Evolutionary conservation across 1,139 yeast genomes (phyloP), one percentile per base, ranked within the genome.

Genomic region (Taiozyma sp.): DNA sequence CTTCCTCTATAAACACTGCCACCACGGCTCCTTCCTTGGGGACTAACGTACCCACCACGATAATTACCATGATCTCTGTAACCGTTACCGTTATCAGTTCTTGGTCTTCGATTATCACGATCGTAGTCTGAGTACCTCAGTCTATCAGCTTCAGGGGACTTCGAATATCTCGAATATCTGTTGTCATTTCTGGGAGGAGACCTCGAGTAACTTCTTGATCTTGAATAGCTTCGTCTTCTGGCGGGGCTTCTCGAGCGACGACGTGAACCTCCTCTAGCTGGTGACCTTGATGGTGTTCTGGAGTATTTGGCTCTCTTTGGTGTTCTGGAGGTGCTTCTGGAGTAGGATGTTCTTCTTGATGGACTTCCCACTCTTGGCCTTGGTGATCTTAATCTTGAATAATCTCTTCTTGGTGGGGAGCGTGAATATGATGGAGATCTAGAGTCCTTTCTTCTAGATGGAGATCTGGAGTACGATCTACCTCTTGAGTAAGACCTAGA

Each of bases 401-500:
- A 32, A n/a, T 32, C 9, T 32, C 36, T 32, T 32, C 36, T 32
- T 7, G 36, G 36, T 10, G 41, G 16, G 19, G 28, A 16, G 13
- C 45, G 8, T 38, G 46, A 41, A 8, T 22, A 16, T n/a, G 49
- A 34, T 23, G 47, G 50, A 7, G 52, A 36, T 30, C 49, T 44
- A 7, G 51, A 45, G 5, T 14, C n/a, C n/a, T 39, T 27, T 24
- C 45, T 43, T 47, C 44, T 47, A 22, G 51, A 34, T 8, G 51
- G 48, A 10, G 56, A 50, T 38, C 57, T 32, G 3, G 56, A 50
- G 4, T 43, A 19, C 10, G 51, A 51, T n/a, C 48, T 43, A 4
- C 52, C 45, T 14, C 45, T 32, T 5, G 52, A 44, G 12, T 48
- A 29, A 1, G 57, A 51, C 32, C 57, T 44, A 4, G 56, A 51